phyloP scores from a whole-genome alignment of 768 basidiomycete species.

The Rickenella mellea region DNA sequence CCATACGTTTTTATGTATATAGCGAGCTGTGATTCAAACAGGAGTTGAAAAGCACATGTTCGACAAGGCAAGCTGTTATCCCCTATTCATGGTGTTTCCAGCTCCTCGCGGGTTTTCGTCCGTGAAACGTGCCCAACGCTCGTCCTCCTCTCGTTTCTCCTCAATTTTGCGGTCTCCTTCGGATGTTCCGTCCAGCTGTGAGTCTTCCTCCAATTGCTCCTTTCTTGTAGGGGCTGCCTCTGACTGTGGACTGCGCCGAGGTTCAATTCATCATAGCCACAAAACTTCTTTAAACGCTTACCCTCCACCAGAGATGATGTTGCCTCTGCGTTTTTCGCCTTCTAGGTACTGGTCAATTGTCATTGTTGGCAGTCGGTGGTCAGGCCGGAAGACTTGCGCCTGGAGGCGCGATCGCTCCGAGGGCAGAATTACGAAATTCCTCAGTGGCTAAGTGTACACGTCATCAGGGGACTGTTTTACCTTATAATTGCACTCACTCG shows the following conservation, averaged over 20 bases:
- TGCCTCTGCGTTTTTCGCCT: conserved; percentile 75
- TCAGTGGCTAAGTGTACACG: conserved; percentile 51
- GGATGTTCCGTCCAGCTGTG: conserved; percentile 76
- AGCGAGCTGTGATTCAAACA: conserved; percentile 1
- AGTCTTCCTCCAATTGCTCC: conserved; percentile 68
- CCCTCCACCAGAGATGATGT: conserved; percentile 85
- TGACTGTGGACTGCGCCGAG: conserved; percentile 54
- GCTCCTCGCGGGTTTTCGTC: conserved; percentile 82
- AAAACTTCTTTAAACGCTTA: conserved; percentile 26
- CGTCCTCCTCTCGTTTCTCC: conserved; percentile 73
- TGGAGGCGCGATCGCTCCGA: conserved; percentile 69
- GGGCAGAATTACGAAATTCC: conserved; percentile 90
- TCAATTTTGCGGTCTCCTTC: conserved; percentile 63
- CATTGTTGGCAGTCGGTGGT: conserved; percentile 88
- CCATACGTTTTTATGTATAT: not conserved
- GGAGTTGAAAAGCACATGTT: conserved; percentile 6
- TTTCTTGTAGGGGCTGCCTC: conserved; percentile 59
- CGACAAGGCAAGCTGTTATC: conserved; percentile 30
- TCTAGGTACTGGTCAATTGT: conserved; percentile 90
- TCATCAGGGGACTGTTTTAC: not conserved
- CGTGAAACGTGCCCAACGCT: conserved; percentile 85
- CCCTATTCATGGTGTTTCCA: conserved; percentile 97
- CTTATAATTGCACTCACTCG: conserved; percentile 39
- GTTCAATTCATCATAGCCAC: too few species aligned
- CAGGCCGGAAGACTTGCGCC: conserved; percentile 75